Base-by-base conservation (phyloP, 2,329 filamentous ascomycete genomes). In the Metarhizium brunneum region DNA sequence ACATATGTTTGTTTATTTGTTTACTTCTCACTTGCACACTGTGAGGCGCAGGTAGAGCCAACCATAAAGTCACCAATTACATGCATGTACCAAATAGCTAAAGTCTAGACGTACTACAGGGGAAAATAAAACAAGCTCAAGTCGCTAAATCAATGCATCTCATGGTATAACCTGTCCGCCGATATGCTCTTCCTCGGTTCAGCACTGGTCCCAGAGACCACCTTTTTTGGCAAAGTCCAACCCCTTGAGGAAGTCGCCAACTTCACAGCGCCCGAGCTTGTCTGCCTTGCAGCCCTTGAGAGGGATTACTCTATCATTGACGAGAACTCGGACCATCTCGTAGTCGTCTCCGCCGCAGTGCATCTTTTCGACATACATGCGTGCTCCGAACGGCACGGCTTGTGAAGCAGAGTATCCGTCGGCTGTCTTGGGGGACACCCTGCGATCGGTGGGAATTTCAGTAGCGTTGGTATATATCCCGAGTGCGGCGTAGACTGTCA, bases 341-440 rank as follows among this genome's bases (percentile, higher is more conserved):
- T 90, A 82, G 2, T 71, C 65, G 13, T 47, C 59, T 10, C 59
- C 73, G 2, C 67, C 67, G 68, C 92, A 96, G 45, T 70, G 71
- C 81, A 96, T 85, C 77, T 92, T 94, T 77, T 96, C 92, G 40
- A 96, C 82, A 68, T 95, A 95, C 69, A 90, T 81, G 54, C 91
- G 78, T 18, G 83, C 85, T 0, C 80, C 88, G 70, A 96, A 96
- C 0, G 92, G 88, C 18, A 95, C 90, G 0, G 83, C 82, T 86
- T 88, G 92, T 14, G 85, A 80, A 0, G 89, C 83, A 11, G 87
- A 85, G 68, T 84, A 96, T 3, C 90, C 89, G 40, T 81, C 76
- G 1, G 80, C 79, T 56, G 83, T 68, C 6, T 70, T 62, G 0
- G 81, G 75, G 47, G 78, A 73, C 43, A 78, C 67, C 30, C 82